These are phyloP conservation scores for Sugiyamaella chiloensis DNA, from an alignment of 805 yeast species.

Conservation along the genomic window DNA sequence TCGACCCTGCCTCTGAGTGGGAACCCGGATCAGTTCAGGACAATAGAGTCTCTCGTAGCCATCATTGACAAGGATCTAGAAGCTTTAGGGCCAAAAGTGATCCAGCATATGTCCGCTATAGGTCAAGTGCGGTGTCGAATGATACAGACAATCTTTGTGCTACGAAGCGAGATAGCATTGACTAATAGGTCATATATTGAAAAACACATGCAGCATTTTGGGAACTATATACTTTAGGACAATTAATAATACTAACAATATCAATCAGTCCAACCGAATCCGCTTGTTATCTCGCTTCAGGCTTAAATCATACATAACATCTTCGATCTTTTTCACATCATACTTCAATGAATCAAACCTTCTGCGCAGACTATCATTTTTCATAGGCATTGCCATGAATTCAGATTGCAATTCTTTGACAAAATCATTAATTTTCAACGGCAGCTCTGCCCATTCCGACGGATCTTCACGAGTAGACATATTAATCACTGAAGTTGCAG, in stretches of 20 bases:
- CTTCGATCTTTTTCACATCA: conserved; percentile 34
- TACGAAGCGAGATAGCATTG: conserved; percentile 21
- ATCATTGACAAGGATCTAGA: conserved; percentile 15
- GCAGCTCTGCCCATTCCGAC: conserved; percentile 1
- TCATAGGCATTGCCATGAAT: conserved; percentile 29
- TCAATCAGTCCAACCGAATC: no score
- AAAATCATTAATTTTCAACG: conserved; percentile 16
- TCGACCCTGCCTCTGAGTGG: not conserved
- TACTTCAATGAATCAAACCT: conserved; percentile 31
- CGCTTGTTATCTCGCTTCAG: conserved; percentile 18
- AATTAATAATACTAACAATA: no score
- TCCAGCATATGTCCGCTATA: conserved; percentile 11
- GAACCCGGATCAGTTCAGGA: not conserved
- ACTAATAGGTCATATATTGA: conserved; percentile 23
- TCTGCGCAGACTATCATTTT: conserved; percentile 32
- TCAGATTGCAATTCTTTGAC: conserved; percentile 30
- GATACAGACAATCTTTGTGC: conserved; percentile 23
- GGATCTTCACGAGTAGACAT: conserved; percentile 15
- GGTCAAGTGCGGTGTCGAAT: conserved; percentile 21
- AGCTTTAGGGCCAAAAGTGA: conserved; percentile 10
- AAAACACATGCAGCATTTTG: not conserved
- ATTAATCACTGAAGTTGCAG: conserved; percentile 29
- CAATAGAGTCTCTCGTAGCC: conserved; percentile 6
- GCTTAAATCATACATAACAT: conserved; percentile 31
- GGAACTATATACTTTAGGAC: not conserved